These are phyloP conservation scores for Teratosphaeria viscida DNA, from an alignment of 2,329 filamentous ascomycete genomes.

Conservation along the genomic window DNA sequence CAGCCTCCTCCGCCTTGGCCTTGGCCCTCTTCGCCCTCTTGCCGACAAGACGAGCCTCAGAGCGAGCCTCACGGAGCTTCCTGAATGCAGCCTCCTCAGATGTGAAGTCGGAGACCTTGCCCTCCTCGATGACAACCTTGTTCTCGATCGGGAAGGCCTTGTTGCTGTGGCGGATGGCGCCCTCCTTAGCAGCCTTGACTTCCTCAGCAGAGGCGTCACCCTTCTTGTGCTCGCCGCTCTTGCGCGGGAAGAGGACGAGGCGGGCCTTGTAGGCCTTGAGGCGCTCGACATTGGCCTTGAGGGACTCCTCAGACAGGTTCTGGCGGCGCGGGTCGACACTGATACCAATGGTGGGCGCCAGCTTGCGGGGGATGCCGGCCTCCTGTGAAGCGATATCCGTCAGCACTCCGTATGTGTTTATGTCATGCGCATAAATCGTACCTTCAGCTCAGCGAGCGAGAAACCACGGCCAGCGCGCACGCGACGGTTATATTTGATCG, in stretches of 20 bases:
- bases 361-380: slow-evolving; percentile 87
- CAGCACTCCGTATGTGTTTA: neutral
- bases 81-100: slow-evolving; percentile 78
- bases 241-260: slow-evolving; percentile 95
- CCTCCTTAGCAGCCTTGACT: slow-evolving; percentile 57
- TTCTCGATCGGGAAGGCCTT: slow-evolving; percentile 63
- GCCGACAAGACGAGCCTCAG: slow-evolving; percentile 71
- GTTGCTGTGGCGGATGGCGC: slow-evolving; percentile 29
- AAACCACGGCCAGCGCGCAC: slow-evolving; percentile 95
- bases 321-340: slow-evolving; percentile 90
- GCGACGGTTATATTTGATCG: slow-evolving; percentile 96
- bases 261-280: slow-evolving; percentile 96
- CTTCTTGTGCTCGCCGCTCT: slow-evolving; percentile 85
- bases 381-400: slow-evolving; percentile 46
- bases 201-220: slow-evolving; percentile 79
- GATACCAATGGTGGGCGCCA: slow-evolving; percentile 94
- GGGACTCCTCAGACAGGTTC: slow-evolving; percentile 93
- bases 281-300: slow-evolving; percentile 89
- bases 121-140: slow-evolving; percentile 65
- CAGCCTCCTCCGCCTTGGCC: slow-evolving; percentile 76
- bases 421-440: slow-evolving; percentile 28
- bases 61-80: slow-evolving; percentile 73
- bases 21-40: slow-evolving; percentile 85
- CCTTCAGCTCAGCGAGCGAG: slow-evolving; percentile 96
- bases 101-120: slow-evolving; percentile 59